Conservation (phyloP, 257 asterid species). For the Perilla frutescens region DNA sequence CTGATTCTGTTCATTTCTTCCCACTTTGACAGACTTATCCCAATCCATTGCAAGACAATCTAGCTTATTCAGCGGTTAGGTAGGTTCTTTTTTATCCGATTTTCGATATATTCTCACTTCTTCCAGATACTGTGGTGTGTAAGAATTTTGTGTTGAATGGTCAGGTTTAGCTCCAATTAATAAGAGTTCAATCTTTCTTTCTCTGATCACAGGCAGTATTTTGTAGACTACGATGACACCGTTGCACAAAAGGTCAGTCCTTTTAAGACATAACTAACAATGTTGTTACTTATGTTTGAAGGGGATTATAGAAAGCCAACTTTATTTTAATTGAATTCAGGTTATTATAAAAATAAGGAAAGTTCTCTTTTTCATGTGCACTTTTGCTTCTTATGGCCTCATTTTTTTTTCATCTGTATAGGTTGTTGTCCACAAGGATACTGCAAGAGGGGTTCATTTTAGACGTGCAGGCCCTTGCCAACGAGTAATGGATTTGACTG, state of each 20-base stretch:
- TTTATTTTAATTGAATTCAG: too few relatives aligned
- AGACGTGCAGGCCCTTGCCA: constrained; percentile 98
- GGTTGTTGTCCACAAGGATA: constrained; percentile 83
- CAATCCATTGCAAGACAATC: constrained; percentile 85
- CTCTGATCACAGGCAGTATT: constrained; percentile 67
- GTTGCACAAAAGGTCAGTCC: constrained; percentile 74
- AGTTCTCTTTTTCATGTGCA: too few relatives aligned
- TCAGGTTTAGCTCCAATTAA: neutral
- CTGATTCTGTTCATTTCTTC: constrained; percentile 21
- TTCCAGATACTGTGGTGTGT: neutral
- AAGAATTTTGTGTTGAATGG: too few relatives aligned
- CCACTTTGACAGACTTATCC: constrained; percentile 61
- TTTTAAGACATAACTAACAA: neutral
- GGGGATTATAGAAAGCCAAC: neutral
- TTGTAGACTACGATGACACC: constrained; percentile 81
- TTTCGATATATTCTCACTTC: neutral
- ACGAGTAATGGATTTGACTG: constrained; percentile 43
- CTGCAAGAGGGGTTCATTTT: constrained; percentile 84
- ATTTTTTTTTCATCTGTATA: constrained; percentile 25
- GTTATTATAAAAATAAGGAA: too few relatives aligned
- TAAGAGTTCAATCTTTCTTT: constrained; percentile 8
- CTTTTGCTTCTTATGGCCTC: neutral
- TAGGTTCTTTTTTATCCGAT: constrained; percentile 31
- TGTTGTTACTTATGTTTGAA: neutral
- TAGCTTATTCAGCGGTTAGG: constrained; percentile 86